Base-by-base conservation (phyloP, 2,329 filamentous ascomycete genomes). In the Fusarium cyanostomum region DNA sequence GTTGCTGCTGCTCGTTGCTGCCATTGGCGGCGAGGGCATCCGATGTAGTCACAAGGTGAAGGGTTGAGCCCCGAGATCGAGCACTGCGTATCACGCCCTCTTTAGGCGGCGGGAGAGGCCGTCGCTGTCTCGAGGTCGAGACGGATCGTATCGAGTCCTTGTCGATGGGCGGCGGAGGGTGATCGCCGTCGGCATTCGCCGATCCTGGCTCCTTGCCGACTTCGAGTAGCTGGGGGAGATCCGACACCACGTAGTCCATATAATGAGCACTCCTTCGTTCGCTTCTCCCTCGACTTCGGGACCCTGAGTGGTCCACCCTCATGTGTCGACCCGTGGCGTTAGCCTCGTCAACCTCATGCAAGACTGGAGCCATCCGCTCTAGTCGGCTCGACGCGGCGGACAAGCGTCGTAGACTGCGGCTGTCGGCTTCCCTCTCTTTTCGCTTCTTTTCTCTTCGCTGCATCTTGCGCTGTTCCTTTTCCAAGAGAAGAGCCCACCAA, bases 401-500 rank as follows among this genome's bases (percentile, higher is more conserved):
- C 41, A 98, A 81, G 35, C 94, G 87, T 49, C 93, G 85, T 27
- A 95, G 82, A 60, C 88, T 92, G 74, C 92, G 90, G 54, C 87
- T 88, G 71, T 98, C 92, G 2, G 85, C 84, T 70, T 99, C 94
- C 68, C 87, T 89, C 73, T 98, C 94, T 72, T 86, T 92, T 8
- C 94, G 86, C 73, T 94, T 97, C 50, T 88, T 86, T 70, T 97
- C 93, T 62, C 89, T 84, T 59, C 93, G 84, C 61, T 80, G 84
- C 64, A 94, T 89, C 76, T 99, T 99, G 8, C 93, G 87, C 73
- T 93, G 87, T 73, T 99, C 95, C 75, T 98, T 99, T 72, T 98
- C 95, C 9, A 98, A 87, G 34, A 99, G 79, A 26, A 99, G 78
- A 4, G 92, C 91, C 95, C 95, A 99, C 95, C 95, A 99, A 7